Conservation (phyloP, 1,284 basidiomycete genomes). For the Rhodotorula sp. region DNA sequence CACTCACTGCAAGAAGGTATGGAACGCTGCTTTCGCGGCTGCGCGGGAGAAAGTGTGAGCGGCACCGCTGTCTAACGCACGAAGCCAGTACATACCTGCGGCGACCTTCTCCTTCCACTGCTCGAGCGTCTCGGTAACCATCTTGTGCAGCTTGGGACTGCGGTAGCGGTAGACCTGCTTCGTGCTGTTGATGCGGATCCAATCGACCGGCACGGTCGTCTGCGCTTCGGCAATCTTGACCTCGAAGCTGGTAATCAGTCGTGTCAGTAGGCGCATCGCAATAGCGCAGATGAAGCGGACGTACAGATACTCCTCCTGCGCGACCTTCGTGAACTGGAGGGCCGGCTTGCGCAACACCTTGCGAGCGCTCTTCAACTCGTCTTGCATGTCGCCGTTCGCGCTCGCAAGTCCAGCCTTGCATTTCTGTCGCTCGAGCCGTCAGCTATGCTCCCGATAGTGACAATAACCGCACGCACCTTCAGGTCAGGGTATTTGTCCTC, state of each 20-base stretch:
- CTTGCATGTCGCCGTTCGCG: constrained; percentile 68
- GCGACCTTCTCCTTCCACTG: constrained; percentile 73
- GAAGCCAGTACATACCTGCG: constrained; percentile 48
- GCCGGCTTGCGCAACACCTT: constrained; percentile 70
- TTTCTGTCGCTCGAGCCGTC: not conserved
- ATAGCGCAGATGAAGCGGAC: not conserved
- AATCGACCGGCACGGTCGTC: constrained; percentile 67
- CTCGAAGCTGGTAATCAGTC: constrained; percentile 55
- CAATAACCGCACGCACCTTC: constrained; percentile 3
- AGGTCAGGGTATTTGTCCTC: constrained; percentile 27
- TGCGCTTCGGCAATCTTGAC: constrained; percentile 69
- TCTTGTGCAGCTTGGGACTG: constrained; percentile 64
- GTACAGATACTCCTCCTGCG: constrained; percentile 49
- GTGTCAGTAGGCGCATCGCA: constrained; percentile 54
- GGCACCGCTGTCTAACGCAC: too few relatives aligned
- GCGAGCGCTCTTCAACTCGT: constrained; percentile 72
- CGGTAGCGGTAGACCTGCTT: constrained; percentile 75
- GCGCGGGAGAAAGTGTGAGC: not conserved
- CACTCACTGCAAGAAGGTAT: constrained; percentile 59
- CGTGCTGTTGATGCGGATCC: constrained; percentile 77
- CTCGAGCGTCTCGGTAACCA: constrained; percentile 66
- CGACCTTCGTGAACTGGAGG: constrained; percentile 68
- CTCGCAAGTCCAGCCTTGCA: constrained; percentile 57
- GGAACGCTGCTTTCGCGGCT: constrained; percentile 64
- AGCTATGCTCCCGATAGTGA: not conserved